A percentile compares a stretch with the other conserved stretches of the same genome.
Evolutionary conservation across 164 flowering plant species (phyloP).

Genomic region (Kalanchoe fedtschenkoi): DNA sequence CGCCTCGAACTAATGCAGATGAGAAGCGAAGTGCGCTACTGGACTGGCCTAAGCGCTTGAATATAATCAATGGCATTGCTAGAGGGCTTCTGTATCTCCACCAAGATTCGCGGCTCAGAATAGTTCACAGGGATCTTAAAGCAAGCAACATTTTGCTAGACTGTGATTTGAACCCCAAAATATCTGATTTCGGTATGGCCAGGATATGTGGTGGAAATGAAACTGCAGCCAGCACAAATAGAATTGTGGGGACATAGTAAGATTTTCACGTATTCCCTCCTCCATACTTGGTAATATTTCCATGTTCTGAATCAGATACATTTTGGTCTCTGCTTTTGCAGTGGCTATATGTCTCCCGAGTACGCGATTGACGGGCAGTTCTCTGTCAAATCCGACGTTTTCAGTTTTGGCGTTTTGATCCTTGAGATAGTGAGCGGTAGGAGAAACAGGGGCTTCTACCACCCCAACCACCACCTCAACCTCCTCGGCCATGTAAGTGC

Average conservation of each 20-base stretch:
- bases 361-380: slow-evolving; percentile 15
- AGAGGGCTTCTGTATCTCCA: slow-evolving; percentile 16
- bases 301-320: neutral
- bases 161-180: slow-evolving; percentile 14
- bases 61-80: slow-evolving; percentile 13
- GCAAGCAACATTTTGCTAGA: slow-evolving; percentile 12
- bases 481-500: slow-evolving; percentile 15
- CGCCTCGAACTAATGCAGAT: slow-evolving; percentile 5
- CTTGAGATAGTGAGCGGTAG: slow-evolving; percentile 14
- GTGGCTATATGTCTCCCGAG: slow-evolving; percentile 19
- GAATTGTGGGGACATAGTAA: slow-evolving; percentile 18
- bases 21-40: neutral
- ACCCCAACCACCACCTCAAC: slow-evolving; percentile 9
- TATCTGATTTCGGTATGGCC: slow-evolving; percentile 17
- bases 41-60: slow-evolving; percentile 11
- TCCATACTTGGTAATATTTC: neutral
- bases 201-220: slow-evolving; percentile 12
- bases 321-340: neutral
- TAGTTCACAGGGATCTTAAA: slow-evolving; percentile 15
- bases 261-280: neutral
- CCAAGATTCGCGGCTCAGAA: slow-evolving; percentile 15
- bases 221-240: slow-evolving; percentile 10
- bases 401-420: slow-evolving; percentile 16
- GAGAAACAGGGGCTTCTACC: slow-evolving; percentile 11
- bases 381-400: slow-evolving; percentile 17